Conservation (phyloP, 305 asterid genomes). For the Fraxinus nigra region DNA sequence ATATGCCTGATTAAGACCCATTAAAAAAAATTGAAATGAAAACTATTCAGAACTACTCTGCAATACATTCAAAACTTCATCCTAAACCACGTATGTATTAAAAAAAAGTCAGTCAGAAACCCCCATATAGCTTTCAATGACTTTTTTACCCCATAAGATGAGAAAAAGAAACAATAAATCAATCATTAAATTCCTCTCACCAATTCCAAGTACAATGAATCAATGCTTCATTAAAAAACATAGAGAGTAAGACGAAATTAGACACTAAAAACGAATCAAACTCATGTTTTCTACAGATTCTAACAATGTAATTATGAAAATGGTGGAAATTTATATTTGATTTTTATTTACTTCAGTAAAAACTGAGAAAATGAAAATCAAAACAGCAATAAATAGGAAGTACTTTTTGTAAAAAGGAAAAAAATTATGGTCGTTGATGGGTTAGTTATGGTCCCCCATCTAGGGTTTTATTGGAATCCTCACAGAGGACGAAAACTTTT, state of each 20-base stretch:
- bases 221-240: not conserved
- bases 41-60: not conserved
- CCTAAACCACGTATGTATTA: not conserved
- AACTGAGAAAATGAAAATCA: not conserved
- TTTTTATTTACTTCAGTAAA: not conserved
- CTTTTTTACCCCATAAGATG: not conserved
- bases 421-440: constrained; percentile 6
- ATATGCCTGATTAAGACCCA: not conserved
- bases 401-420: not conserved
- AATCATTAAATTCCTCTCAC: not conserved
- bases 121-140: not conserved
- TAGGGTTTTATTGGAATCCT: constrained; percentile 26
- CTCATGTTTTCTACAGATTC: not conserved
- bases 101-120: not conserved
- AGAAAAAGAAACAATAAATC: not conserved
- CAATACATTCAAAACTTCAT: constrained; percentile 1
- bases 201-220: not conserved
- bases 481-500: constrained; percentile 20
- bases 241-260: not conserved
- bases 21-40: not conserved
- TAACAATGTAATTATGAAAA: not conserved
- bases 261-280: not conserved
- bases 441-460: constrained; percentile 25
- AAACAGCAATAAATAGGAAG: not conserved
- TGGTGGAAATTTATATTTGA: not conserved